phyloP scores from a whole-genome alignment of 2,329 filamentous ascomycete genomes.

The Myotisia sp. region DNA sequence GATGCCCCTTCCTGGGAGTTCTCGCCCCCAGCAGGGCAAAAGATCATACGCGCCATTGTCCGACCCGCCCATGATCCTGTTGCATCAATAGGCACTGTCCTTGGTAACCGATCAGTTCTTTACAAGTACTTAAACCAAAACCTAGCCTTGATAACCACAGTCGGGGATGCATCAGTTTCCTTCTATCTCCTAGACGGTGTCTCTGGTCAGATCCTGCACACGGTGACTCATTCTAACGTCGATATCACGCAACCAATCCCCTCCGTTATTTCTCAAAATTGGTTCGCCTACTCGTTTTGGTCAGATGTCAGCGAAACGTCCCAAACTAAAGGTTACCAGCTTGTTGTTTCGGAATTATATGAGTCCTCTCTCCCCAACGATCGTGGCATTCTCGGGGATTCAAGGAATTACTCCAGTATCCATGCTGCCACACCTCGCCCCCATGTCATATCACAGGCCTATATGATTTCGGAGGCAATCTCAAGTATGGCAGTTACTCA shows the following conservation, averaged over 20 bases:
- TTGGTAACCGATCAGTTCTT: conserved; percentile 80
- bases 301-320: conserved; percentile 35
- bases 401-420: conserved; percentile 64
- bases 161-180: conserved; percentile 49
- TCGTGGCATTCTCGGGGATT: conserved; percentile 59
- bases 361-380: conserved; percentile 74
- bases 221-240: conserved; percentile 55
- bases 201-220: conserved; percentile 65
- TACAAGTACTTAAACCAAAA: conserved; percentile 97
- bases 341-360: conserved; percentile 77
- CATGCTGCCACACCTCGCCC: conserved; percentile 52
- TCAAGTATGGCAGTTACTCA: conserved; percentile 68
- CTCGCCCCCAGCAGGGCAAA: conserved; percentile 48
- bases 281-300: conserved; percentile 78
- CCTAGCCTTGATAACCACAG: conserved; percentile 58
- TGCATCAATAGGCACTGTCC: conserved; percentile 85
- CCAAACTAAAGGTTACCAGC: conserved; percentile 64
- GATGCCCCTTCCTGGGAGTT: conserved; percentile 56
- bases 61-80: conserved; percentile 68
- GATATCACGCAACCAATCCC: conserved; percentile 60
- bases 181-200: conserved; percentile 75
- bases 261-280: conserved; percentile 80
- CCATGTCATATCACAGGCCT: conserved; percentile 65
- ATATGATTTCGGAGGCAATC: conserved; percentile 65
- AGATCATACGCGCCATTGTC: conserved; percentile 52